These are phyloP conservation scores for Rhizopus delemar DNA, from an alignment of 371 early-diverging fungal genomes.

Conservation along the genomic window DNA sequence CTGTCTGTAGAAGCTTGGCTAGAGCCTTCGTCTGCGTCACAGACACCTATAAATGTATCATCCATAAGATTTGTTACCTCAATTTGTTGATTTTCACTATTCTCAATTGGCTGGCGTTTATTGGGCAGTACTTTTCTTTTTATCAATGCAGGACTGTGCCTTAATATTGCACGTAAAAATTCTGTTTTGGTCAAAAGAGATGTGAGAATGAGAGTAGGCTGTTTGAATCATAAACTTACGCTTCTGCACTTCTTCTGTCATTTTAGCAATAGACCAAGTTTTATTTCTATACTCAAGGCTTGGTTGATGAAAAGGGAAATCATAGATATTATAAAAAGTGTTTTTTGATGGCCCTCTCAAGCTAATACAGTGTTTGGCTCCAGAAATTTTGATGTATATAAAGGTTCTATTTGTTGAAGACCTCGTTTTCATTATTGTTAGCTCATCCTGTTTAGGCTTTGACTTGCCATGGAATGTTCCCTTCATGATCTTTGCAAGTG, in stretches of 20 bases:
- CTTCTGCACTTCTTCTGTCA: conserved; percentile 64
- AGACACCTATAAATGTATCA: background rate
- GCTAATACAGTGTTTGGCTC: conserved; percentile 66
- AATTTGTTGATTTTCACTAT: background rate
- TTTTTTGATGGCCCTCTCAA: conserved; percentile 72
- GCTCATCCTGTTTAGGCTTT: conserved; percentile 33
- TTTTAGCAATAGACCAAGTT: conserved; percentile 76
- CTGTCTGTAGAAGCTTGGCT: background rate
- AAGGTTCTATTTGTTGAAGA: conserved; percentile 71
- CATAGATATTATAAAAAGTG: conserved; percentile 71
- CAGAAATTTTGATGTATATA: conserved; percentile 75
- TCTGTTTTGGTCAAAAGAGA: conserved; percentile 1
- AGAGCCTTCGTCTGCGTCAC: background rate
- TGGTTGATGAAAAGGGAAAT: conserved; percentile 72
- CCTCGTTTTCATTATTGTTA: conserved; percentile 65
- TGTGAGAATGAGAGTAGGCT: background rate
- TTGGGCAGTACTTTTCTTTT: conserved; percentile 13
- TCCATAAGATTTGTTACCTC: conserved; percentile 1
- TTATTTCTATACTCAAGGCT: conserved; percentile 74
- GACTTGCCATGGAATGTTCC: conserved; percentile 7
- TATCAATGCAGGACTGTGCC: conserved; percentile 12
- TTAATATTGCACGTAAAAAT: conserved; percentile 12
- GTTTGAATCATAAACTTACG: conserved; percentile 27
- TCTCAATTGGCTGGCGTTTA: background rate
- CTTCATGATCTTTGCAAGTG: conserved; percentile 22